These are phyloP conservation scores for Taphrina wiesneri DNA, from an alignment of 1,139 yeast species.

Conservation along the genomic window DNA sequence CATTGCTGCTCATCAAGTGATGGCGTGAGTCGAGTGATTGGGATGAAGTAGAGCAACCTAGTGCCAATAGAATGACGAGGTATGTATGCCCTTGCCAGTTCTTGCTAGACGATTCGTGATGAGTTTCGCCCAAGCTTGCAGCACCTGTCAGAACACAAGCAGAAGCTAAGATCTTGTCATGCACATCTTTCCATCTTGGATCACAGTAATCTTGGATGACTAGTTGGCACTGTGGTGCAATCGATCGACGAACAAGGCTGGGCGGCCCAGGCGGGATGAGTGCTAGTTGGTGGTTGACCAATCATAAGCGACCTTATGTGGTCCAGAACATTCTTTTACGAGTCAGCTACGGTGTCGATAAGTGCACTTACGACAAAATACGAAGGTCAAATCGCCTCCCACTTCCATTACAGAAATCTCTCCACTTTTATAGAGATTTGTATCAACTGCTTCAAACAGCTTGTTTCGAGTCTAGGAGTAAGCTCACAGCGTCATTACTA, in stretches of 20 bases:
- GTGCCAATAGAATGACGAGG: no score
- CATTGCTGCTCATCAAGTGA: conserved; percentile 4
- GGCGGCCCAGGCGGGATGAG: not conserved
- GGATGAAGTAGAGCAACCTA: not conserved
- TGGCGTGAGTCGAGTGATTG: not conserved
- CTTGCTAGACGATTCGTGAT: no score
- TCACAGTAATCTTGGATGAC: no score
- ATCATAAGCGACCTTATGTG: not conserved
- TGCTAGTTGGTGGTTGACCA: not conserved
- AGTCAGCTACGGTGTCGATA: not conserved
- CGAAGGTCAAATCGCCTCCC: not conserved
- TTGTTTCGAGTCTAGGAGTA: no score
- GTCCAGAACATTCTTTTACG: conserved; percentile 6
- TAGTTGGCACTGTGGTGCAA: no score
- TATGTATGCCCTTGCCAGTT: no score
- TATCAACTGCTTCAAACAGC: no score
- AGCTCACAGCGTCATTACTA: no score
- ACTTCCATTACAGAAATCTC: not conserved
- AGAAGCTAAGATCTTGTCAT: no score
- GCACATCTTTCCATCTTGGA: not conserved
- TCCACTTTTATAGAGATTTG: not conserved
- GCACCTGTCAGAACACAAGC: no score
- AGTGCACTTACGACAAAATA: not conserved
- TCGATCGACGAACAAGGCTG: not conserved
- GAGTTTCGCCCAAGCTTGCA: no score